Evolutionary conservation across 495 filamentous ascomycete species (phyloP).

Genomic region (Penicillium robsamsonii): DNA sequence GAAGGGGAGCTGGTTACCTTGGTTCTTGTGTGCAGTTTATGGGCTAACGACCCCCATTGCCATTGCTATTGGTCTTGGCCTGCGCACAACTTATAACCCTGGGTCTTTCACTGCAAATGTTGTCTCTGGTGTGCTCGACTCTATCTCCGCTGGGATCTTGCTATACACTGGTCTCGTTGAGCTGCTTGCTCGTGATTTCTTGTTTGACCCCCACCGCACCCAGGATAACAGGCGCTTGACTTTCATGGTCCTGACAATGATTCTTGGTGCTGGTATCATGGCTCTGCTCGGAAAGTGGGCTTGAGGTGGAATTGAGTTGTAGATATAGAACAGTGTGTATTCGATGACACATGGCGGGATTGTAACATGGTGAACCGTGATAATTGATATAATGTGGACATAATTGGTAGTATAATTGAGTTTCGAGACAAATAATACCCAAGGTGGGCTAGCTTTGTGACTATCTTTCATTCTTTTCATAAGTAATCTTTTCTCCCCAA

Average conservation of each 20-base stretch:
- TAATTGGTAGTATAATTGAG: not conserved
- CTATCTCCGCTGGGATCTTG: slow-evolving; percentile 39
- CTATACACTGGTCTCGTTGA: slow-evolving; percentile 44
- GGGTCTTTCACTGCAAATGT: slow-evolving; percentile 38
- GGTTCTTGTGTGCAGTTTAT: slow-evolving; percentile 35
- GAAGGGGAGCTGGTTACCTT: slow-evolving; percentile 34
- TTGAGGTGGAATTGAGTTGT: slow-evolving; percentile 4
- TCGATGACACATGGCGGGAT: not conserved
- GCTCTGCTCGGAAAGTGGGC: slow-evolving; percentile 44
- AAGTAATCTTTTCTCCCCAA: not conserved
- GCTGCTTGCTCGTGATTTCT: slow-evolving; percentile 39
- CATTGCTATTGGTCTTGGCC: slow-evolving; percentile 40
- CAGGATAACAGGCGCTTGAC: slow-evolving; percentile 32
- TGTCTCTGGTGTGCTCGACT: slow-evolving; percentile 39
- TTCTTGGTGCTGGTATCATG: slow-evolving; percentile 41
- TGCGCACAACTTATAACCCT: slow-evolving; percentile 40
- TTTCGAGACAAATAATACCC: slow-evolving; percentile 2
- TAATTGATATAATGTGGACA: not conserved
- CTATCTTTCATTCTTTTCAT: not conserved
- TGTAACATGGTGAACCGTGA: not conserved
- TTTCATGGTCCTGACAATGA: slow-evolving; percentile 35
- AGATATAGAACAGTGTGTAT: not conserved
- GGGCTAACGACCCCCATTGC: slow-evolving; percentile 41
- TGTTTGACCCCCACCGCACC: slow-evolving; percentile 41
- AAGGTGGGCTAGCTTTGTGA: not conserved